Evolutionary conservation across 2,329 filamentous ascomycete genomes (phyloP).

Genomic region (Clarireedia sp.): DNA sequence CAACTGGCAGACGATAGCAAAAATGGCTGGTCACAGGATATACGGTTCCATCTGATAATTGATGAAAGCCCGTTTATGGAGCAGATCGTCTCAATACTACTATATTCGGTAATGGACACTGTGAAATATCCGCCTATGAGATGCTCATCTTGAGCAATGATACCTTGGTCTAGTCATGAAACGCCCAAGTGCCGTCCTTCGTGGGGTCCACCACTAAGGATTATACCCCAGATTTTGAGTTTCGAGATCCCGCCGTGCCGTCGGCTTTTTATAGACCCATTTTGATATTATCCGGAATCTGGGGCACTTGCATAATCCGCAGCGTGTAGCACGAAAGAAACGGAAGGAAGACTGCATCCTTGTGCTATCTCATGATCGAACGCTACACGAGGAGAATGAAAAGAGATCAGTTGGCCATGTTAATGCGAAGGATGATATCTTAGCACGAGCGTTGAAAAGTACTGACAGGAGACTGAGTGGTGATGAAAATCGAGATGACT

Average conservation of each 20-base stretch:
- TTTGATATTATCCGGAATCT: constrained; percentile 3
- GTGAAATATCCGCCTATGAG: neutral
- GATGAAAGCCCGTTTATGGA: neutral
- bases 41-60: neutral
- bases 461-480: no score
- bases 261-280: constrained; percentile 6
- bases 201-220: neutral
- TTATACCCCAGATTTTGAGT: constrained; percentile 8
- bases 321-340: neutral
- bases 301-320: neutral
- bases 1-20: neutral
- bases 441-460: no score
- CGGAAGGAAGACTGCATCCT: neutral
- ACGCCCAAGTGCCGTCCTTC: neutral
- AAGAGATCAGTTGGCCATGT: neutral
- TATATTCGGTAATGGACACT: neutral
- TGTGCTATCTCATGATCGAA: neutral
- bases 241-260: constrained; percentile 15
- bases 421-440: no score
- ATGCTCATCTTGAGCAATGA: neutral
- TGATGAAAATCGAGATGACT: no score
- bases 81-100: constrained; percentile 4
- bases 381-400: neutral
- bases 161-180: neutral
- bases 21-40: constrained; percentile 3